phyloP scores from a whole-genome alignment of 257 asterid genomes.

The Ajuga chamaepitys region DNA sequence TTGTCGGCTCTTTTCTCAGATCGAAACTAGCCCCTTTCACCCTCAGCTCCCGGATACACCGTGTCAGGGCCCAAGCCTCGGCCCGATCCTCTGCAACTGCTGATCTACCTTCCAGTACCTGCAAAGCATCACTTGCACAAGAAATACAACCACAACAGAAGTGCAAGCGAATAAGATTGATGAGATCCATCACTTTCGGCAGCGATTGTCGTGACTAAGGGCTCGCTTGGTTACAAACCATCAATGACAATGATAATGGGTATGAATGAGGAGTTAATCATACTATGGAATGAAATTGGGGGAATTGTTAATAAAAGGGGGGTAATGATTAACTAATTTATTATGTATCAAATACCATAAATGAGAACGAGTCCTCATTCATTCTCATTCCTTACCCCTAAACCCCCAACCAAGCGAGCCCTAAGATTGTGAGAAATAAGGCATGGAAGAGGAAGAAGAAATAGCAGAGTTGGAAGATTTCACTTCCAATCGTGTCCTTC shows the following conservation, averaged over 20 bases:
- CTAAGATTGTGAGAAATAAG: conserved; percentile 49
- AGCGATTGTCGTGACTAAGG: no score
- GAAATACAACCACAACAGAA: conserved; percentile 35
- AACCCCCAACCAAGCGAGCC: conserved; percentile 45
- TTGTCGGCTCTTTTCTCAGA: conserved; percentile 61
- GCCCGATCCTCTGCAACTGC: conserved; percentile 62
- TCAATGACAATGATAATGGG: no score
- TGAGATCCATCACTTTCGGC: conserved; percentile 86
- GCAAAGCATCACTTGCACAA: conserved; percentile 64
- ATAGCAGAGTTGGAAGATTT: conserved; percentile 73
- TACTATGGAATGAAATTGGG: no score
- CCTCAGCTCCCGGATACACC: conserved; percentile 86
- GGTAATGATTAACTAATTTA: no score
- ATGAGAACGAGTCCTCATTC: no score
- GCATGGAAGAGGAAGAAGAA: conserved; percentile 71
- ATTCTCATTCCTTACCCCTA: no score
- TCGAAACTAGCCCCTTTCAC: conserved; percentile 92
- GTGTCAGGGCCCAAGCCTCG: conserved; percentile 54
- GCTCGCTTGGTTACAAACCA: no score
- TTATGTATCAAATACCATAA: no score
- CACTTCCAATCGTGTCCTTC: conserved; percentile 45
- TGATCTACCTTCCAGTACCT: conserved; percentile 69
- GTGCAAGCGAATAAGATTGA: conserved; percentile 34
- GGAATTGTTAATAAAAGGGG: no score
- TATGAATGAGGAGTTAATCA: no score